Conservation (phyloP, 257 asterid species). For the Solanum infundibuliforme region DNA sequence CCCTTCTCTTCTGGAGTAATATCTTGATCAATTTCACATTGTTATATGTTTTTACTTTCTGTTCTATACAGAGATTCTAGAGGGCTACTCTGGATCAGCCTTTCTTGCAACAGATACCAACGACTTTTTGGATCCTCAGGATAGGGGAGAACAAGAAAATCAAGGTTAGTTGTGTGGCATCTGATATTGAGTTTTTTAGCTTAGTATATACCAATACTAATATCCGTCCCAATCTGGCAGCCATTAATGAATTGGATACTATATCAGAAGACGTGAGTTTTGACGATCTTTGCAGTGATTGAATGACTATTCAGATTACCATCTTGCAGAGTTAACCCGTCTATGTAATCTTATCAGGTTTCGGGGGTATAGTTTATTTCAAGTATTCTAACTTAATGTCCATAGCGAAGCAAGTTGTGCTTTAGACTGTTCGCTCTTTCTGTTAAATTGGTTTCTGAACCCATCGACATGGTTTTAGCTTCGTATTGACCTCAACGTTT, state of each 20-base stretch:
- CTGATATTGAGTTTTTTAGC: neutral
- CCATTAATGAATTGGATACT: conserved; percentile 34
- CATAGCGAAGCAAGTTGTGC: neutral
- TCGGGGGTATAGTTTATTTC: neutral
- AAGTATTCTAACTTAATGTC: neutral
- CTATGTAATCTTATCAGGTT: neutral
- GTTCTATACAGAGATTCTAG: conserved; percentile 55
- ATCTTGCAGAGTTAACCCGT: neutral
- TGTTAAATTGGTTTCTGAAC: neutral
- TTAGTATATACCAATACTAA: neutral
- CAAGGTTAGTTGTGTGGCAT: conserved; percentile 33
- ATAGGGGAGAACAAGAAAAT: conserved; percentile 42
- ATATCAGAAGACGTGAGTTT: conserved; percentile 45
- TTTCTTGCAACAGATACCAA: conserved; percentile 40
- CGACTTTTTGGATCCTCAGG: conserved; percentile 35
- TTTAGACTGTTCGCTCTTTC: neutral
- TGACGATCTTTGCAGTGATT: conserved; percentile 46
- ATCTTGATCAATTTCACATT: neutral
- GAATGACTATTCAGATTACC: conserved; percentile 2
- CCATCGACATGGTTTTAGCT: neutral
- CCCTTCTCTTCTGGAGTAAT: neutral
- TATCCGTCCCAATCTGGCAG: conserved; percentile 21
- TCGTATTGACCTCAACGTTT: neutral
- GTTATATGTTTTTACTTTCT: neutral
- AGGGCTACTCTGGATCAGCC: conserved; percentile 67